These are phyloP conservation scores for Scutellaria barbata DNA, from an alignment of 257 asterid genomes.

Conservation along the genomic window DNA sequence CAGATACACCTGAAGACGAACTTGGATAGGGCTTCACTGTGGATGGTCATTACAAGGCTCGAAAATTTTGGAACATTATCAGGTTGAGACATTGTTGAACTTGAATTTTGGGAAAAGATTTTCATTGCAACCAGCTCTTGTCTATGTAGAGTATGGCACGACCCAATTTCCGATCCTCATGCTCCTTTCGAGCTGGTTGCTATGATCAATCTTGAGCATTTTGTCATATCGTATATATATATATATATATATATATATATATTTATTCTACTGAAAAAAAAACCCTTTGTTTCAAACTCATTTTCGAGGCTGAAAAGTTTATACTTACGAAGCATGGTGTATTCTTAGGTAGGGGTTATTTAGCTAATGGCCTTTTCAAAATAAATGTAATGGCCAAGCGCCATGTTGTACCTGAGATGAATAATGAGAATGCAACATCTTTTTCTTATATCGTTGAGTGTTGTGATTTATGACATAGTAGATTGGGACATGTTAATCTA, in stretches of 20 bases:
- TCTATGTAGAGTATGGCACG: constrained; percentile 59
- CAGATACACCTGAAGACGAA: constrained; percentile 77
- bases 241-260: no score
- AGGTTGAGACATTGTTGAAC: constrained; percentile 66
- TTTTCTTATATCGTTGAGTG: no score
- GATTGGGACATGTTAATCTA: no score
- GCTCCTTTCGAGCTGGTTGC: constrained; percentile 71
- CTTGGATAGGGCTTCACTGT: constrained; percentile 81
- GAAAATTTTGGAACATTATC: constrained; percentile 61
- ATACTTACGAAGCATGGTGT: no score
- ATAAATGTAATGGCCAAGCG: no score
- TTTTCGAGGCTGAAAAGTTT: no score
- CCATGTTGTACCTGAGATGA: no score
- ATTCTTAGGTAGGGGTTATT: no score
- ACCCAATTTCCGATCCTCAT: constrained; percentile 67
- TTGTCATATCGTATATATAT: neutral
- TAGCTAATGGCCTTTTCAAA: no score
- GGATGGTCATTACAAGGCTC: constrained; percentile 66
- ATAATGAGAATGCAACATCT: no score
- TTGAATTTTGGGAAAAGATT: constrained; percentile 62
- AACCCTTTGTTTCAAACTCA: no score
- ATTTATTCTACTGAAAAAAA: neutral
- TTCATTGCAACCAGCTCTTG: constrained; percentile 67
- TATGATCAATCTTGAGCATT: constrained; percentile 39
- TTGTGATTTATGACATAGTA: no score